Percentiles rank a stretch among this genome's conserved stretches.
phyloP scores from a whole-genome alignment of 306 rosid genomes.

The Vicia sativa region DNA sequence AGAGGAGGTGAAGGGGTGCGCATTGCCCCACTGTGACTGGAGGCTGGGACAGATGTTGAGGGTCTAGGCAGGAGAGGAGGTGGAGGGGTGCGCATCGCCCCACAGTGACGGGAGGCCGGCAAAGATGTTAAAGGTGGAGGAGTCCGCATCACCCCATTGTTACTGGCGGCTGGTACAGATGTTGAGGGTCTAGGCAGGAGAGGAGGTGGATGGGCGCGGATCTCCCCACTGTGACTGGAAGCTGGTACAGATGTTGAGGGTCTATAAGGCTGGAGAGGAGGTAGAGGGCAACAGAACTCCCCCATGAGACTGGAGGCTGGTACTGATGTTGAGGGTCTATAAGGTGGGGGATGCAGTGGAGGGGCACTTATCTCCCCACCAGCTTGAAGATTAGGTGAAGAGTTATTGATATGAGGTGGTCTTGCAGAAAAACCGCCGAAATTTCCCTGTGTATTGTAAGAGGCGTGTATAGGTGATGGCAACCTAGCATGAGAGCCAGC shows the following conservation, averaged over 20 bases:
- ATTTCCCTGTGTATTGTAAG: conserved; percentile 39
- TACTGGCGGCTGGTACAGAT: background rate
- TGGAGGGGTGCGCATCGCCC: conserved; percentile 67
- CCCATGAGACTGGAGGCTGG: conserved; percentile 4
- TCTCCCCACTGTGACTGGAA: conserved; percentile 34
- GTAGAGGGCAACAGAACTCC: conserved; percentile 69
- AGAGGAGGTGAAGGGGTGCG: background rate
- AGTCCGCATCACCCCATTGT: background rate
- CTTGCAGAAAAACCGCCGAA: conserved; percentile 47
- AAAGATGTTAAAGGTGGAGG: background rate
- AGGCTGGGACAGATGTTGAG: conserved; percentile 40
- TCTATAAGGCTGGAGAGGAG: conserved; percentile 70
- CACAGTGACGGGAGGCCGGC: background rate
- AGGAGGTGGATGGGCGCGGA: background rate
- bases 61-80: conserved; percentile 75
- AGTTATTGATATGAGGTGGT: conserved; percentile 44
- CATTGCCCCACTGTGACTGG: conserved; percentile 33
- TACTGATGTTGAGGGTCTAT: background rate
- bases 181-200: background rate
- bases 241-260: conserved; percentile 46
- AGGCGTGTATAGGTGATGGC: conserved; percentile 43
- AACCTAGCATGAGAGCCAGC: conserved; percentile 36
- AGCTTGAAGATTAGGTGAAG: conserved; percentile 51
- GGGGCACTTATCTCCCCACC: conserved; percentile 8
- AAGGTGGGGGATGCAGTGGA: background rate